These are phyloP conservation scores for Sporothrix variecibatus DNA, from an alignment of 2,329 filamentous ascomycete species.

Conservation along the genomic window DNA sequence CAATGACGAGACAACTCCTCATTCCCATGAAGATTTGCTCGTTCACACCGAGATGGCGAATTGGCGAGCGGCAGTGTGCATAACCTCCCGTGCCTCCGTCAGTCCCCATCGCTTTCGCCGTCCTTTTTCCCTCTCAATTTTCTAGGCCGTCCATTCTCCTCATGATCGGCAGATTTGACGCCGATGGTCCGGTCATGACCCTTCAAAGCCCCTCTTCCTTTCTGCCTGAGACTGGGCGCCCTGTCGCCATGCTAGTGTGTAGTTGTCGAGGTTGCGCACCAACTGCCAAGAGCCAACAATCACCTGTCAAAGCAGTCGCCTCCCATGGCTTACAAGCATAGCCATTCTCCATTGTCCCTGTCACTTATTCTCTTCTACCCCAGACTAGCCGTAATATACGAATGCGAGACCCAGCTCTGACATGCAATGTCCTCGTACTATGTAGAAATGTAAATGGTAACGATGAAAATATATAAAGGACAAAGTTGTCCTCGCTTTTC, in stretches of 20 bases:
- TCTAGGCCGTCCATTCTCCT: neutral
- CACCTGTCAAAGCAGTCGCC: neutral
- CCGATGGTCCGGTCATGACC: neutral
- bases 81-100: neutral
- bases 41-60: neutral
- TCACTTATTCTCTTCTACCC: neutral
- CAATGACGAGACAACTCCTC: neutral
- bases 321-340: neutral
- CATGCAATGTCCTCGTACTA: neutral
- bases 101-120: neutral
- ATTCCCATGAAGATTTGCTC: neutral
- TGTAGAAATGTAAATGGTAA: neutral
- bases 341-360: neutral
- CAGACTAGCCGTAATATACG: neutral
- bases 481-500: neutral
- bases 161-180: neutral
- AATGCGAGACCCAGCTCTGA: neutral
- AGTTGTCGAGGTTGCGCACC: constrained; percentile 1
- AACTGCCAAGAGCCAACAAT: neutral
- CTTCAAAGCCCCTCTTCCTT: neutral
- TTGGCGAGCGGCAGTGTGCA: neutral
- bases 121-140: neutral
- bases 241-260: neutral
- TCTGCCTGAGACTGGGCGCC: neutral
- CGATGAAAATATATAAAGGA: neutral